Evolutionary conservation across 208 protist species (phyloP), one percentile per base, ranked within the genome.

Genomic region (Acanthamoeba polyphaga): DNA sequence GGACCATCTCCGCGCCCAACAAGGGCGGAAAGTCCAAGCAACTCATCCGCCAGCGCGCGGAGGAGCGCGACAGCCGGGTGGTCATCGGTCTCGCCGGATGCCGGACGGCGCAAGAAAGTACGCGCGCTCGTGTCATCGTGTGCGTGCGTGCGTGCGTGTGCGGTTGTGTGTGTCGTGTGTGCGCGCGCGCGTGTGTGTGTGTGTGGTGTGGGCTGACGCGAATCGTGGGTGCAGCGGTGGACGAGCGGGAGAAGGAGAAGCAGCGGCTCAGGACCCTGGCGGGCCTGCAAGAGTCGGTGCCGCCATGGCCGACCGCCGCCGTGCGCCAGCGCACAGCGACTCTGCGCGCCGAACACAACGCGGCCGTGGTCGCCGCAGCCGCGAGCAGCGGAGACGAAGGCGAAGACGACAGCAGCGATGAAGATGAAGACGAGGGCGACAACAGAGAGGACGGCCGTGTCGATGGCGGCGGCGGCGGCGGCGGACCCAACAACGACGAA

Each of bases 221-320:
- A 49, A 49, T 49, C 6, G 43, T 49, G 43, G 43, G 6, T 49
- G 43, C 62, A 68, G 62, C 24, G 62, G 62, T n/a, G 62, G 62
- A 68, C 62, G 62, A 68, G 62, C 62, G 62, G 24, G 62, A 68
- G 62, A 68, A 68, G 62, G 62, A 68, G 62, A 68, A 68, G 24
- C 15, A n/a, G 62, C 62, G 62, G 24, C 62, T 68, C 1, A 24
- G 5, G 62, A 27, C 15, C 53, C 53, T 58, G 53, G 15, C 12
- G 15, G 17, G 53, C 53, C 1, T 22, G 53, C 53, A 22, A 19
- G 53, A 12, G 53, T 19, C 53, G 15, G 53, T 58, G 15, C 17
- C 53, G 53, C 43, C 43, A 49, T 58, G 53, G 53, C 53, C 53
- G 53, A 58, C 53, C 15, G 53, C 53, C 53, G 53, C 53, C 53